These are phyloP conservation scores for Thymus quinquecostatus DNA, from an alignment of 257 asterid genomes.

Conservation along the genomic window DNA sequence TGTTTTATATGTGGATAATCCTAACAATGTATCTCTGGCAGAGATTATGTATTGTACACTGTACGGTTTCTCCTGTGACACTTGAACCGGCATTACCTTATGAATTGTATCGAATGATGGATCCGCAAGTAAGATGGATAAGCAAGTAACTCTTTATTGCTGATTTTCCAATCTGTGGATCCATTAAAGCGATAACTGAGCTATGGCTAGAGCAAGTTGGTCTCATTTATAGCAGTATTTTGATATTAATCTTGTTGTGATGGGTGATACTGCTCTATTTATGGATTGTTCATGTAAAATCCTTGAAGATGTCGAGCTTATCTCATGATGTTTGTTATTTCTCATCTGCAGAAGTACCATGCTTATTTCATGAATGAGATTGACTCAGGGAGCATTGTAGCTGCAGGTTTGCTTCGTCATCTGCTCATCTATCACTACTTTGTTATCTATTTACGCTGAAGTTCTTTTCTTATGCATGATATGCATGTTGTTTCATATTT, in stretches of 20 bases:
- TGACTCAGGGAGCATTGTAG: constrained; percentile 65
- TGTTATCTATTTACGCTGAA: background rate
- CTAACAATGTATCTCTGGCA: too few relatives aligned
- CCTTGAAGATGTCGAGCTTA: constrained; percentile 1
- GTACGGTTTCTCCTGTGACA: background rate
- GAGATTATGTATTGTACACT: too few relatives aligned
- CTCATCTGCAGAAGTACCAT: constrained; percentile 67
- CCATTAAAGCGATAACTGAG: too few relatives aligned
- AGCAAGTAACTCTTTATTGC: background rate
- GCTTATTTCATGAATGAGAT: constrained; percentile 91
- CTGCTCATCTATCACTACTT: background rate
- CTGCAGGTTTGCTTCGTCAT: constrained; percentile 69
- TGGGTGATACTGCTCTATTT: background rate
- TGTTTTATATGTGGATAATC: constrained; percentile 6
- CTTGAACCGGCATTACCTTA: constrained; percentile 16
- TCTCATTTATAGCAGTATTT: background rate
- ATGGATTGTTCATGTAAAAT: background rate
- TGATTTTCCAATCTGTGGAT: background rate
- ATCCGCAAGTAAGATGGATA: background rate
- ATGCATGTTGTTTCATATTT: background rate
- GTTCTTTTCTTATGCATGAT: constrained; percentile 8
- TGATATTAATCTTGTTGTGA: background rate
- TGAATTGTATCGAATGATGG: background rate
- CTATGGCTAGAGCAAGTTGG: background rate
- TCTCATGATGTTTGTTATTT: constrained; percentile 32